Evolutionary conservation across 2,329 filamentous ascomycete species (phyloP), one percentile per base, ranked within the genome.

Genomic region (Lecanosticta acicola): DNA sequence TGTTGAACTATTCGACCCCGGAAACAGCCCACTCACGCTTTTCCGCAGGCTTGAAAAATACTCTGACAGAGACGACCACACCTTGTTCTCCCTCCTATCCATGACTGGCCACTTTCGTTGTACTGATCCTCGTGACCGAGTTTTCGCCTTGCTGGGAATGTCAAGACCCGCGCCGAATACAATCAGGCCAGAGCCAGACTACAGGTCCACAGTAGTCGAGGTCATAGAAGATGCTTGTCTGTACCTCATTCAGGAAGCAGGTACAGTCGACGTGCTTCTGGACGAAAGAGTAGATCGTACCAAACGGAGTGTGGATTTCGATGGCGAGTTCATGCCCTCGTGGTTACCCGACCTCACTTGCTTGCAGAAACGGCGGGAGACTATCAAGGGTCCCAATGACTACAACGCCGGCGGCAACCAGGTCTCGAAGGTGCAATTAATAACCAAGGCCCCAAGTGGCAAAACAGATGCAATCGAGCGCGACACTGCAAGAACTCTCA

Each of bases 181-280:
- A 13, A n/a, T 19, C 17, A 7, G n/a, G 4, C 16, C n/a, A 17
- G 33, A 41, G 2, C 53, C 55, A 0, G 49, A 58, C 32, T 58
- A 56, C 26, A 24, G 41, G 19, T 50, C 54, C 19, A 42, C 42
- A 8, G 47, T 55, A 9, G 38, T 46, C 5, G 32, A 41, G 10
- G 50, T 58, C 13, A 45, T 54, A 19, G 54, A 58, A 45, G 54
- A 58, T n/a, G 51, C 54, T 9, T 51, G 50, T 16, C 3, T 54
- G 8, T 46, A 52, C 41, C 48, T 58, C 7, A 46, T 57, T n/a
- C 20, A 35, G 16, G 49, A 55, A 26, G 41, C 46, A 13, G 19
- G 33, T 11, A 54, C 39, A 13, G n/a, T 56, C 1, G 53, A 57
- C 33, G 54, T 58, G 2, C 45, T 57, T 4, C 26, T 58, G n/a